Conservation (phyloP, 805 yeast genomes). For the Metschnikowia proteae region DNA sequence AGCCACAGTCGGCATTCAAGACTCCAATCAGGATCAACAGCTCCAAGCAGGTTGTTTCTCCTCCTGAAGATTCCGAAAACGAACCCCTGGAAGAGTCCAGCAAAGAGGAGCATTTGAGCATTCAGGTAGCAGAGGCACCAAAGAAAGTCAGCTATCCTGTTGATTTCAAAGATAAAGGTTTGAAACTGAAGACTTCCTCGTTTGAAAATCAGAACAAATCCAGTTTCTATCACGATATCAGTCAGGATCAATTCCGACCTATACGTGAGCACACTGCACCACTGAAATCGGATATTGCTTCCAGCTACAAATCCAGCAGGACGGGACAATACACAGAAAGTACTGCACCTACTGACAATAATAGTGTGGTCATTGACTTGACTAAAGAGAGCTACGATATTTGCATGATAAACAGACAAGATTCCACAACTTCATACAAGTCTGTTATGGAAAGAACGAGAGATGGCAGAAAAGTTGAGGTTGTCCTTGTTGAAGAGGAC, state of each 20-base stretch:
- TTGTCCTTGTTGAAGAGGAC: constrained; percentile 41
- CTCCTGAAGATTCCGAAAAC: neutral
- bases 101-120: constrained; percentile 11
- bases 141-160: constrained; percentile 33
- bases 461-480: constrained; percentile 40
- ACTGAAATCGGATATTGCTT: constrained; percentile 13
- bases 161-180: constrained; percentile 29
- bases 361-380: constrained; percentile 40
- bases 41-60: constrained; percentile 1
- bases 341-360: constrained; percentile 30
- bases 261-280: neutral
- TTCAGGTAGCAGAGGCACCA: constrained; percentile 39
- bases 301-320: constrained; percentile 32
- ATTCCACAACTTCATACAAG: constrained; percentile 34
- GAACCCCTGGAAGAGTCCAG: neutral
- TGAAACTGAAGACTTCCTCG: neutral
- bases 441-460: constrained; percentile 37
- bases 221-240: neutral
- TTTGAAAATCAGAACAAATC: neutral
- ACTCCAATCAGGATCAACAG: constrained; percentile 5
- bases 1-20: neutral
- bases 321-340: constrained; percentile 25
- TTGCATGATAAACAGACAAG: constrained; percentile 32
- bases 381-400: constrained; percentile 40
- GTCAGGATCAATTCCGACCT: neutral